A percentile compares a stretch with the other conserved stretches of the same genome.
Evolutionary conservation across 495 filamentous ascomycete genomes (phyloP).

Genomic region (Penicillium bovifimosum): DNA sequence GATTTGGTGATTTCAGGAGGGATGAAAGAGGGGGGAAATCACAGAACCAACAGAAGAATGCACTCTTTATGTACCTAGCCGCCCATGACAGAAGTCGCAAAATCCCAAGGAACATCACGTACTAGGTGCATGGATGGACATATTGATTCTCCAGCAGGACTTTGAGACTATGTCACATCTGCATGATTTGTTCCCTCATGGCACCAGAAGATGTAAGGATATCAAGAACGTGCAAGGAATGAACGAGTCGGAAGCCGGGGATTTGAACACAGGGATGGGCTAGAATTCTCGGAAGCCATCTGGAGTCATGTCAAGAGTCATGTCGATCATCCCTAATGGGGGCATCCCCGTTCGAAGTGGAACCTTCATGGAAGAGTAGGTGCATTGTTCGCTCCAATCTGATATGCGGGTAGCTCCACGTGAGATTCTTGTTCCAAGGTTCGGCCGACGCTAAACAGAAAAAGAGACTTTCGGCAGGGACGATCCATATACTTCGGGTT

Average conservation of each 20-base stretch:
- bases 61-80: neutral
- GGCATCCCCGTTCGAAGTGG: neutral
- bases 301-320: neutral
- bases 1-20: neutral
- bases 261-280: conserved; percentile 2
- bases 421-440: neutral
- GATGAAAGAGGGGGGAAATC: neutral
- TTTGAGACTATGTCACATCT: neutral
- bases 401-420: conserved; percentile 1
- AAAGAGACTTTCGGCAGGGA: neutral
- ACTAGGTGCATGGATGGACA: neutral
- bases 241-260: neutral
- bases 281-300: neutral
- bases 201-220: neutral
- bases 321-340: neutral
- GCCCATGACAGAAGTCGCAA: neutral
- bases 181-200: neutral
- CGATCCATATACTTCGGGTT: neutral
- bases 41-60: neutral
- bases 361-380: neutral
- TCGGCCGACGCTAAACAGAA: neutral
- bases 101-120: neutral
- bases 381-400: conserved; percentile 1
- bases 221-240: neutral
- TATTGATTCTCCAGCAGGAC: neutral